Conservation (phyloP, 1,284 basidiomycete genomes). For the Apiotrichum veenhuisii region DNA sequence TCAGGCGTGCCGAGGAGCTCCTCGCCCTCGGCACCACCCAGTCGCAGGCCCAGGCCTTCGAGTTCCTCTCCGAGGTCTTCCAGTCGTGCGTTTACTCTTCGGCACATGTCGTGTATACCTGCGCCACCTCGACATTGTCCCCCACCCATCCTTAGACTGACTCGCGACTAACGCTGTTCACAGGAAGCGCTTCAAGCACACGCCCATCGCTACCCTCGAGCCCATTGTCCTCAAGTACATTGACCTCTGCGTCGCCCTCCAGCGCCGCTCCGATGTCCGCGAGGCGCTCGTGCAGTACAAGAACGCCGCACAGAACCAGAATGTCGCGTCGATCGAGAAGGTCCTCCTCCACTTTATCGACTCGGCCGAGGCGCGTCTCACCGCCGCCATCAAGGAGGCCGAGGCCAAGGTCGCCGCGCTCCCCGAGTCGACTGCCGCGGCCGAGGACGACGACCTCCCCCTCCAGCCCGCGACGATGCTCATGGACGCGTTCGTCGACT, state of each 20-base stretch:
- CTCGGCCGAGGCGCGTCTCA: slow-evolving; percentile 80
- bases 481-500: slow-evolving; percentile 45
- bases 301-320: slow-evolving; percentile 91
- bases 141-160: not conserved
- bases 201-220: slow-evolving; percentile 82
- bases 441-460: slow-evolving; percentile 43
- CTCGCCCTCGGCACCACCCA: slow-evolving; percentile 47
- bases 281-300: slow-evolving; percentile 91
- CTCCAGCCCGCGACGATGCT: slow-evolving; percentile 47
- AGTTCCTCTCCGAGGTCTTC: slow-evolving; percentile 50
- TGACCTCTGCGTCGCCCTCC: slow-evolving; percentile 93
- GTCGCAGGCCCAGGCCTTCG: slow-evolving; percentile 49
- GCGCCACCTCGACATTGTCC: too few species aligned
- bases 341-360: slow-evolving; percentile 88
- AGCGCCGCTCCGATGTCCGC: slow-evolving; percentile 89
- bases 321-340: slow-evolving; percentile 84
- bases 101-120: too few species aligned
- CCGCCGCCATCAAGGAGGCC: slow-evolving; percentile 73
- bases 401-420: slow-evolving; percentile 75
- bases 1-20: slow-evolving; percentile 51
- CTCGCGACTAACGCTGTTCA: not conserved
- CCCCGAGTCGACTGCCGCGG: slow-evolving; percentile 56
- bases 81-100: slow-evolving; percentile 38
- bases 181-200: slow-evolving; percentile 85
- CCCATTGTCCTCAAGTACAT: slow-evolving; percentile 83